Percentiles rank a stretch among this genome's conserved stretches.
Evolutionary conservation across 768 basidiomycete species (phyloP).

Genomic region (Suillus hirtellus): DNA sequence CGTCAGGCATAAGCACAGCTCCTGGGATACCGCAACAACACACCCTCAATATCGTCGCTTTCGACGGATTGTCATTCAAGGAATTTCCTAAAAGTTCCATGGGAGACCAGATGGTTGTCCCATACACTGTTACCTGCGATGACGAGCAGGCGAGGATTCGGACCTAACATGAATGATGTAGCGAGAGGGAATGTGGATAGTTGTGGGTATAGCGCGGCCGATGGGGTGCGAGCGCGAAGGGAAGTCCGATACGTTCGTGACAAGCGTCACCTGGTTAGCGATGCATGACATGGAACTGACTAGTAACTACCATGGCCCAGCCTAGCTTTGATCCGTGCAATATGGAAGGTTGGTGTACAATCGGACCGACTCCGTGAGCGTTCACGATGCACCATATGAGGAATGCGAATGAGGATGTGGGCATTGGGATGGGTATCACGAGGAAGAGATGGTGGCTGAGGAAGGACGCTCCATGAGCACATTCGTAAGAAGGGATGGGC

Average conservation of each 20-base stretch:
- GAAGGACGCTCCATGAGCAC: constrained; percentile 14
- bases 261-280: constrained; percentile 74
- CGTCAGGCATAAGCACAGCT: constrained; percentile 16
- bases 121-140: constrained; percentile 67
- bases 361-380: constrained; percentile 75
- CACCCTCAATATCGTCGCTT: constrained; percentile 68
- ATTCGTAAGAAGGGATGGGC: constrained; percentile 15
- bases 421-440: constrained; percentile 70
- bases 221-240: constrained; percentile 57
- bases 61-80: constrained; percentile 61
- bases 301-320: constrained; percentile 64
- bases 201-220: constrained; percentile 65
- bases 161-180: constrained; percentile 75
- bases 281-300: constrained; percentile 75
- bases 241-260: constrained; percentile 80
- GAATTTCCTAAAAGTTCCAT: constrained; percentile 70
- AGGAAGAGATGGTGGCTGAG: constrained; percentile 75
- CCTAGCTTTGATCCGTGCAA: constrained; percentile 69
- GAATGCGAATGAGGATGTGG: constrained; percentile 67
- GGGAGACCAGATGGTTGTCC: constrained; percentile 77
- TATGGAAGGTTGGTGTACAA: constrained; percentile 62
- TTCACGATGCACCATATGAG: constrained; percentile 79
- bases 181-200: constrained; percentile 71
- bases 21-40: constrained; percentile 16
- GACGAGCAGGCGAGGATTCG: constrained; percentile 83